phyloP scores from a whole-genome alignment of 2,329 filamentous ascomycete species.

The Tetracladium maxilliforme region DNA sequence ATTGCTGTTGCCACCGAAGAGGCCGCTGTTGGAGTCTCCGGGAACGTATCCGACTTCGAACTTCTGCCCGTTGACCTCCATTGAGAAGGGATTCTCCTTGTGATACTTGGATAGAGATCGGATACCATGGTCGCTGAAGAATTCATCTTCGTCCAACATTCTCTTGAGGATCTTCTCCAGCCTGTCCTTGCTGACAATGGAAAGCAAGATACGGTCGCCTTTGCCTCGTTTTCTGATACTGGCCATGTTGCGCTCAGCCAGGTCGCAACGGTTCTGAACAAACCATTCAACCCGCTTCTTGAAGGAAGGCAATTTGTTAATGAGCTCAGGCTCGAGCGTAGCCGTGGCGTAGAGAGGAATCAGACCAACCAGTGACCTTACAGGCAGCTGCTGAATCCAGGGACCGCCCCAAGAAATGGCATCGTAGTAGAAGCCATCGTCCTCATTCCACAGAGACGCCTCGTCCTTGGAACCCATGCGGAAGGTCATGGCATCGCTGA shows the following conservation, averaged over 20 bases:
- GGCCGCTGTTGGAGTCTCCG: constrained; percentile 88
- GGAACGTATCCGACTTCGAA: constrained; percentile 84
- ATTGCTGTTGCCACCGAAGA: constrained; percentile 96
- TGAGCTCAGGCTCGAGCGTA: constrained; percentile 84
- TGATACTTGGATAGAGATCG: constrained; percentile 86
- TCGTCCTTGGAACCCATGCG: constrained; percentile 54
- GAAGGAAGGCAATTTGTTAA: constrained; percentile 84
- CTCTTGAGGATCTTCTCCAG: constrained; percentile 75
- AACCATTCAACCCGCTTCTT: constrained; percentile 93
- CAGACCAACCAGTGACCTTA: constrained; percentile 80
- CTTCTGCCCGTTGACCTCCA: constrained; percentile 86
- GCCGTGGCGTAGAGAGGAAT: constrained; percentile 88
- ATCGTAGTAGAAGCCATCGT: constrained; percentile 97
- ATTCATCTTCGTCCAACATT: constrained; percentile 91
- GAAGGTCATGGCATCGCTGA: constrained; percentile 93
- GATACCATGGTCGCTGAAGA: constrained; percentile 80
- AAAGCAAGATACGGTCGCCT: constrained; percentile 72
- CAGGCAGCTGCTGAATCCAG: constrained; percentile 83
- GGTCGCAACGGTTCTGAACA: constrained; percentile 70
- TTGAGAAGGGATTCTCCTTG: constrained; percentile 78
- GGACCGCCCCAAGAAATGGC: constrained; percentile 93
- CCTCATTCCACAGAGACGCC: constrained; percentile 86
- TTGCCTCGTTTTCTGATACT: constrained; percentile 85
- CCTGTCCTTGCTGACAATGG: constrained; percentile 87
- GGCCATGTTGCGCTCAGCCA: constrained; percentile 87